Evolutionary conservation across 1,284 basidiomycete species (phyloP), one percentile per base, ranked within the genome.

Genomic region (Ustilago hordei): DNA sequence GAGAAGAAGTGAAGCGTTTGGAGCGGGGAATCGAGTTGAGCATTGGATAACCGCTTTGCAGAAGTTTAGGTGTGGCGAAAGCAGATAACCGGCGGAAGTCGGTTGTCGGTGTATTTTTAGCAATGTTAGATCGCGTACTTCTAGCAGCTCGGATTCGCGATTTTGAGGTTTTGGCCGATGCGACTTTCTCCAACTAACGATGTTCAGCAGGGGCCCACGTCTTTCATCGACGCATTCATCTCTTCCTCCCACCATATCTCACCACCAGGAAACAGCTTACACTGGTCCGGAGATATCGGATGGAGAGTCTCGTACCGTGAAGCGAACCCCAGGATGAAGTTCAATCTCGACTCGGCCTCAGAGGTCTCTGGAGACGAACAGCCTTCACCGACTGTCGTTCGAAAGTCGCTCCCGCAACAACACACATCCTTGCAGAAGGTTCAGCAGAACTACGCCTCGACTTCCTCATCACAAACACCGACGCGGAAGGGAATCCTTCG

Each of bases 281-380:
- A 11, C n/a, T 38, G 17, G 9, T 38, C 5, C 9, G 17, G 31
- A 36, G 12, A 38, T 19, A 2, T 41, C 12, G 36, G 23, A 28
- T 4, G 11, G 32, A 3, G 8, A n/a, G 23, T 12, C 13, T 50
- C 48, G n/a, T 4, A 17, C 19, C 8, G 45, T 11, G 11, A 13
- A 23, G 11, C 19, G 15, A 12, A 11, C 19, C 17, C 12, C 28
- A 52, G 19, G 28, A 76, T 76, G 74, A 43, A 65, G 56, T 65
- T 76, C 69, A 71, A 48, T 7, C 61, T 71, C 47, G 74, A 76
- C 39, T 71, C 68, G 11, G 62, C 69, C 2, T 76, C 74, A 1
- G 74, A 76, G 47, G 53, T 65, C 13, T 76, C 74, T 0, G 65
- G 52, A 17, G 69, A 71, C 56, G 69, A 76, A 38, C 61, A 55